Conservation (phyloP, 2,329 filamentous ascomycete genomes). For the Colletotrichum agaves region DNA sequence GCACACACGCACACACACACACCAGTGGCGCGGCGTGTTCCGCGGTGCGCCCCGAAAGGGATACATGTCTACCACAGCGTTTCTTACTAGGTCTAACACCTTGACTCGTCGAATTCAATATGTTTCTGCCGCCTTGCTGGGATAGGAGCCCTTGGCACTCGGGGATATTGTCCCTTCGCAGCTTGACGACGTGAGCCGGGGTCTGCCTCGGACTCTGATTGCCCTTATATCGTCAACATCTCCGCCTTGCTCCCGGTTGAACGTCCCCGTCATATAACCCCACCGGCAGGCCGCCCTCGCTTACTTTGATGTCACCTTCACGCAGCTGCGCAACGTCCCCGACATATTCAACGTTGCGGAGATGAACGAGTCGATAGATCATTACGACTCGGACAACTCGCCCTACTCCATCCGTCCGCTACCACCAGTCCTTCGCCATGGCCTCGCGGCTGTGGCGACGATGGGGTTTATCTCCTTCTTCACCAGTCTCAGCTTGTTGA, state of each 20-base stretch:
- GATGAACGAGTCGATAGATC: constrained; percentile 37
- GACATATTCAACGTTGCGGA: constrained; percentile 32
- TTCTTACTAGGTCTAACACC: no score
- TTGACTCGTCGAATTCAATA: constrained; percentile 5
- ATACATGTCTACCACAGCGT: background rate
- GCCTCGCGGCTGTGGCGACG: constrained; percentile 50
- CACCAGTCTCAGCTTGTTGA: constrained; percentile 46
- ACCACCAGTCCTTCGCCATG: constrained; percentile 47
- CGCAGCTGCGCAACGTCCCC: constrained; percentile 19
- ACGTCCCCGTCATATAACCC: constrained; percentile 23
- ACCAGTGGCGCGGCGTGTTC: background rate
- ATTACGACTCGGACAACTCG: constrained; percentile 44
- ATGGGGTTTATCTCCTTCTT: constrained; percentile 52
- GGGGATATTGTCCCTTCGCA: background rate
- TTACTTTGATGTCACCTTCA: constrained; percentile 5
- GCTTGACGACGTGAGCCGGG: background rate
- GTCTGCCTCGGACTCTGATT: background rate
- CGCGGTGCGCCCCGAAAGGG: background rate
- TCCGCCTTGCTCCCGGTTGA: background rate
- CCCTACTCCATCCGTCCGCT: constrained; percentile 48
- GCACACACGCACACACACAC: background rate
- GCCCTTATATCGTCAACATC: background rate
- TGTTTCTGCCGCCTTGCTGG: background rate
- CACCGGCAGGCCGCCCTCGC: background rate
- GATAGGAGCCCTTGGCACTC: constrained; percentile 9